phyloP scores from a whole-genome alignment of 139 green algal genomes.

The Trebouxia sp. region DNA sequence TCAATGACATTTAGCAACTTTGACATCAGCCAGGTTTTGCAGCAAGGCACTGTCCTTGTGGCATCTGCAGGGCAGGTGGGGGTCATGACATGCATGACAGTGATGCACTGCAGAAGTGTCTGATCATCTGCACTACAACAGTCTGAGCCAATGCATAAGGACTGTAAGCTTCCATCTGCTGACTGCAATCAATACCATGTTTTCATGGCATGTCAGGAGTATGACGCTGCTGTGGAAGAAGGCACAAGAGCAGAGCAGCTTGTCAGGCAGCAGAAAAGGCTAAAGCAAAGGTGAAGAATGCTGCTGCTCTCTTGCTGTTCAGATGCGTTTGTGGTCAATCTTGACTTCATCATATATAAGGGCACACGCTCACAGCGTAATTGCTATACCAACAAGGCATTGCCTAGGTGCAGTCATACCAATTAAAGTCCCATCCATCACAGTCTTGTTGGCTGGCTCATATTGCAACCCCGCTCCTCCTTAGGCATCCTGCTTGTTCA shows the following conservation, averaged over 20 bases:
- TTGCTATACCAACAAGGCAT: no score
- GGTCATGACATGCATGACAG: no score
- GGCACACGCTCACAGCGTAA: no score
- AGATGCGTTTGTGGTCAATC: no score
- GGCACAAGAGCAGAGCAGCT: conserved; percentile 56
- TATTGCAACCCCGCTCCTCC: no score
- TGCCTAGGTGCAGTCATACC: no score
- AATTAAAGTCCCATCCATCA: no score
- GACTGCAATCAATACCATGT: neutral
- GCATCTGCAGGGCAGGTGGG: conserved; percentile 78
- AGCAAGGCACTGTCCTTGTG: conserved; percentile 72
- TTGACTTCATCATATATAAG: no score
- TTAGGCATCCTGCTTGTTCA: neutral
- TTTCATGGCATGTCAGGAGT: conserved; percentile 58
- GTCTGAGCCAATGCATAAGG: neutral
- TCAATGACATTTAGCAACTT: conserved; percentile 56
- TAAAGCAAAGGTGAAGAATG: conserved; percentile 56
- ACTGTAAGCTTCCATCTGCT: neutral
- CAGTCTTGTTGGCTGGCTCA: no score
- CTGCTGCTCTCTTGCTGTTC: no score
- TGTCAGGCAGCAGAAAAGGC: conserved; percentile 59
- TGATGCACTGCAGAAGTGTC: no score
- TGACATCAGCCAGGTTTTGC: conserved; percentile 67
- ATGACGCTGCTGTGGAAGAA: conserved; percentile 41
- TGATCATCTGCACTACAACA: neutral